Conservation (phyloP, 257 asterid genomes). For the Leonotis leonurus region DNA sequence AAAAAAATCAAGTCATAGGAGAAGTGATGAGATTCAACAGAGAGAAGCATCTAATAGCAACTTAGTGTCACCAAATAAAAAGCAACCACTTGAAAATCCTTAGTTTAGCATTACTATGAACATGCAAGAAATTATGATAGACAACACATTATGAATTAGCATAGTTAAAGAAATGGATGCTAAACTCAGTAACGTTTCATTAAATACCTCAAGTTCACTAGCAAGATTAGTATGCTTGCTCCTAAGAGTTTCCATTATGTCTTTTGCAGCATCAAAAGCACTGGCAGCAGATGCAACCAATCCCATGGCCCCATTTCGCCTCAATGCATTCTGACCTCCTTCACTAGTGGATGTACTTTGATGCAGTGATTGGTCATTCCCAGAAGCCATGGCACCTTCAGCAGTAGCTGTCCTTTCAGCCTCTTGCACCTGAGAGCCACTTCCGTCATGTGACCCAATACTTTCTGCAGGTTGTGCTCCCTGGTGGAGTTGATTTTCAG, state of each 20-base stretch:
- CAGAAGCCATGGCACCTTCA: constrained; percentile 65
- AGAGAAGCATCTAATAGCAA: neutral
- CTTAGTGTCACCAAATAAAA: neutral
- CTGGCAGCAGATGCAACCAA: constrained; percentile 85
- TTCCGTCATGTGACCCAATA: constrained; percentile 70
- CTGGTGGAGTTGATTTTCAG: constrained; percentile 75
- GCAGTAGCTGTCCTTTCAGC: constrained; percentile 61
- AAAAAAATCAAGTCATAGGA: neutral
- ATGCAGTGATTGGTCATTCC: constrained; percentile 62
- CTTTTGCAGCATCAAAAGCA: constrained; percentile 99
- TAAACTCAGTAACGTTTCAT: constrained; percentile 4
- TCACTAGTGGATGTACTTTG: constrained; percentile 61
- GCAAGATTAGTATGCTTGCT: constrained; percentile 94
- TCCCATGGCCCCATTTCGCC: constrained; percentile 81
- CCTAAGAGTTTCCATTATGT: constrained; percentile 95
- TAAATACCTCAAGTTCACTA: constrained; percentile 89
- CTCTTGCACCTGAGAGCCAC: constrained; percentile 73
- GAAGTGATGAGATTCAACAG: constrained; percentile 4
- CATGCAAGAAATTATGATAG: neutral
- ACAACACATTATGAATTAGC: neutral
- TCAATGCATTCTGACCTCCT: constrained; percentile 63
- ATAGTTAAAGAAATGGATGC: constrained; percentile 8
- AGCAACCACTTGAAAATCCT: neutral
- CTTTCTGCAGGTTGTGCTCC: constrained; percentile 67
- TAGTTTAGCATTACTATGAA: neutral